A percentile compares a stretch with the other conserved stretches of the same genome.
These are phyloP conservation scores for Diphasiastrum complanatum DNA, from an alignment of 83 land plant species.

Conservation along the genomic window DNA sequence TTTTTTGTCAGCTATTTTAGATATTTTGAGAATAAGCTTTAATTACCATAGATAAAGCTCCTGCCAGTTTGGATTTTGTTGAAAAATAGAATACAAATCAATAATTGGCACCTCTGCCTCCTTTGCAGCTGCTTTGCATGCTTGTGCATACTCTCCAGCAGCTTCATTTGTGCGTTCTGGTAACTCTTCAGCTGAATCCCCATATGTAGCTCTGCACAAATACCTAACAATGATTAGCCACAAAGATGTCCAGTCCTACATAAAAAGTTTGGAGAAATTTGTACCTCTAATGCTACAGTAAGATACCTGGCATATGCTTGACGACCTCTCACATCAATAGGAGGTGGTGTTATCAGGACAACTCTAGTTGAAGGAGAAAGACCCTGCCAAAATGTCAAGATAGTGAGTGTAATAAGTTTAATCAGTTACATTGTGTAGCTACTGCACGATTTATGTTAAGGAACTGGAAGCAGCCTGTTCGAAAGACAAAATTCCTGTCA, in stretches of 20 bases:
- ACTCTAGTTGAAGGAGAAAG: constrained; percentile 33
- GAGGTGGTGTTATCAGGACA: constrained; percentile 57
- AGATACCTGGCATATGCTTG: constrained; percentile 14
- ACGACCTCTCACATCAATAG: constrained; percentile 49
- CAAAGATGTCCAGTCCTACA: not conserved
- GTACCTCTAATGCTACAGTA: not conserved
- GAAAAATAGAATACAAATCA: constrained; percentile 71
- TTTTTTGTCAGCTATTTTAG: too few species aligned
- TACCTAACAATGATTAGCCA: not conserved
- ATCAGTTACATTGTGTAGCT: not conserved
- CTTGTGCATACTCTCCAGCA: constrained; percentile 52
- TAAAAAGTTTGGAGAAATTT: not conserved
- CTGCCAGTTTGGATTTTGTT: constrained; percentile 44
- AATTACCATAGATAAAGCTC: constrained; percentile 41
- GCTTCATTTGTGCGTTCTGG: constrained; percentile 65
- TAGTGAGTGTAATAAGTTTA: constrained; percentile 4
- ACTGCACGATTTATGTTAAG: not conserved
- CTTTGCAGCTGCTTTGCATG: constrained; percentile 40
- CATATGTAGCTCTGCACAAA: constrained; percentile 41
- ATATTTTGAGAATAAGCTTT: too few species aligned
- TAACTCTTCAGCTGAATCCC: constrained; percentile 26
- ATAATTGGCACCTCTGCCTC: constrained; percentile 44
- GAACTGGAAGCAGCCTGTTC: not conserved
- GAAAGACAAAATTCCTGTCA: not conserved
- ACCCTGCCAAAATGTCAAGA: constrained; percentile 18